Evolutionary conservation across 345 rosid species (phyloP).

Genomic region (Lepidium didymum): DNA sequence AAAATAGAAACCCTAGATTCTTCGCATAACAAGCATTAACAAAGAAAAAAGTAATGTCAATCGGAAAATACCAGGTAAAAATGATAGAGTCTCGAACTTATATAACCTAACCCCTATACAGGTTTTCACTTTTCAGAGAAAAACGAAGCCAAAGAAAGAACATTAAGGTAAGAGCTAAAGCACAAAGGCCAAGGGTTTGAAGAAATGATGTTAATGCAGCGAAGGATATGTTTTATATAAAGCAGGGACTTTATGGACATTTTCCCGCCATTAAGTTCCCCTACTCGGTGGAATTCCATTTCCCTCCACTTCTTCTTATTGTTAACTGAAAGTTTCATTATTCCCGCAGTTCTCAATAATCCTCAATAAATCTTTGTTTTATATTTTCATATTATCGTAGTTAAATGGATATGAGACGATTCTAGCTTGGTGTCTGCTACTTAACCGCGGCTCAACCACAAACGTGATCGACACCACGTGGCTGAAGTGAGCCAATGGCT

Average conservation of each 20-base stretch:
- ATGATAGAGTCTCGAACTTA: neutral
- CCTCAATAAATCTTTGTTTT: too few relatives aligned
- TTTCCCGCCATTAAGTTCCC: constrained; percentile 43
- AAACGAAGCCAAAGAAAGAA: neutral
- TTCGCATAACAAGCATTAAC: neutral
- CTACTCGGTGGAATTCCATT: neutral
- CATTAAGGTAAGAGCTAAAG: neutral
- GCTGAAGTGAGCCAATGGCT: too few relatives aligned
- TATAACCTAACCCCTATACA: neutral
- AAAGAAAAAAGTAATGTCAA: neutral
- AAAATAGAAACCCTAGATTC: constrained; percentile 32
- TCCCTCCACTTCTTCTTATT: neutral
- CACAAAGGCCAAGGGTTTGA: neutral
- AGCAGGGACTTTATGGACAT: constrained; percentile 39
- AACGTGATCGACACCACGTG: too few relatives aligned
- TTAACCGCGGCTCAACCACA: too few relatives aligned
- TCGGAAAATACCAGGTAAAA: neutral
- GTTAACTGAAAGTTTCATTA: too few relatives aligned
- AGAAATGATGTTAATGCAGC: constrained; percentile 10
- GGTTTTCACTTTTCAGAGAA: neutral
- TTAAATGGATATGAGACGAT: too few relatives aligned
- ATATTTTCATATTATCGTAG: too few relatives aligned
- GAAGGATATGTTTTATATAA: neutral
- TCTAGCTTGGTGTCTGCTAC: too few relatives aligned
- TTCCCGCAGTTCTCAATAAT: too few relatives aligned